A percentile compares a stretch with the other conserved stretches of the same genome.
phyloP scores from a whole-genome alignment of 176 grass and related monocot genomes.

The Phyllostachys edulis region DNA sequence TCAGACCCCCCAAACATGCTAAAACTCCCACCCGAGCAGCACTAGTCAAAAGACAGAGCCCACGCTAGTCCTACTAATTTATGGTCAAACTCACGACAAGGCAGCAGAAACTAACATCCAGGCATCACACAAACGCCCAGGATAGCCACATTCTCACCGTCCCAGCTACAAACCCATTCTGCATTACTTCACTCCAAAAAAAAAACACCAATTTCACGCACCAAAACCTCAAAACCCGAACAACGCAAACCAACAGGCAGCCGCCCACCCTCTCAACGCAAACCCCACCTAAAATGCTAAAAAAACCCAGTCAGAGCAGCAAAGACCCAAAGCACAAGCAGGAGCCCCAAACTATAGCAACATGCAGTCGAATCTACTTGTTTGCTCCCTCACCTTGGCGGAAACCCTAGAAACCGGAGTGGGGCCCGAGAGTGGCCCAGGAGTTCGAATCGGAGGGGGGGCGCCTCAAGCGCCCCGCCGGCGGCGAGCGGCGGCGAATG shows the following conservation, averaged over 20 bases:
- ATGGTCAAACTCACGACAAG: background rate
- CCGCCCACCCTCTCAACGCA: background rate
- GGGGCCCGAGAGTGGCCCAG: background rate
- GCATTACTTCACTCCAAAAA: background rate
- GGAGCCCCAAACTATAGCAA: background rate
- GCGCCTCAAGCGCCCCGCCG: background rate
- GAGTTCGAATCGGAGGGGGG: background rate
- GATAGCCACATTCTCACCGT: constrained; percentile 24
- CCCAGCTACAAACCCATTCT: background rate
- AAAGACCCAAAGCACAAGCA: background rate
- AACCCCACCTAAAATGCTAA: background rate
- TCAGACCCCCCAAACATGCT: background rate
- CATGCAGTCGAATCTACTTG: background rate
- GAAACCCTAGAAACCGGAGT: background rate
- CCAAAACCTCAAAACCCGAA: background rate
- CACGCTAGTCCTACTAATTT: background rate
- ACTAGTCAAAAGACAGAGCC: background rate
- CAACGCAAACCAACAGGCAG: background rate
- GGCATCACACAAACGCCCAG: background rate
- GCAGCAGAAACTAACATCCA: background rate
- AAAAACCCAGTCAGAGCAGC: background rate
- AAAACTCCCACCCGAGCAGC: background rate
- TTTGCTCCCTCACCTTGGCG: background rate
- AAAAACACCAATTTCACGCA: background rate
- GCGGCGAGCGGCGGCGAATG: background rate